phyloP scores from a whole-genome alignment of 1,284 basidiomycete species.

The Filobasidium uniguttulatum region DNA sequence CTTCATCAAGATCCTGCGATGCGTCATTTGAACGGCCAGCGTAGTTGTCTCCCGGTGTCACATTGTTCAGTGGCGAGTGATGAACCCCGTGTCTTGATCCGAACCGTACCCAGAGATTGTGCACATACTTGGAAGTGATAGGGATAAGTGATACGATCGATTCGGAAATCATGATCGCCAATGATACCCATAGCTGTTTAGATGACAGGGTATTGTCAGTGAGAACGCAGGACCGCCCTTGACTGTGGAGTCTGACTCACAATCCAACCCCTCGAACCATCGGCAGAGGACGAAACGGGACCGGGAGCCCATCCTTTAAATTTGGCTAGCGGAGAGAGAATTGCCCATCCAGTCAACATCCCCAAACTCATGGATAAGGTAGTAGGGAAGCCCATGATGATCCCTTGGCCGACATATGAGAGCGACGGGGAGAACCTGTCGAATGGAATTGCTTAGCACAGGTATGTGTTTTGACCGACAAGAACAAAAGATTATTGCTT shows the following conservation, averaged over 20 bases:
- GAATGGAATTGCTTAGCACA: not conserved
- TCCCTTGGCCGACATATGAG: conserved; percentile 81
- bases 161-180: conserved; percentile 88
- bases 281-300: conserved; percentile 65
- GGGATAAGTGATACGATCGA: conserved; percentile 71
- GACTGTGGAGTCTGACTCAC: conserved; percentile 17
- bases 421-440: conserved; percentile 67
- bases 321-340: conserved; percentile 77
- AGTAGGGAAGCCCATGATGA: conserved; percentile 95
- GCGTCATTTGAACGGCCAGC: not conserved
- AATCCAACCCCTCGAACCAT: conserved; percentile 81
- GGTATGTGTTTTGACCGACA: not conserved
- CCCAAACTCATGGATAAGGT: conserved; percentile 87
- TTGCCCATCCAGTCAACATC: conserved; percentile 88
- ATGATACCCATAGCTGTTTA: conserved; percentile 73
- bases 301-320: conserved; percentile 77
- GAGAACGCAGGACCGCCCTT: not conserved
- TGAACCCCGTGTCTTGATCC: not conserved
- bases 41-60: too few species aligned
- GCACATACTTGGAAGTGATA: conserved; percentile 46
- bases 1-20: conserved; percentile 36
- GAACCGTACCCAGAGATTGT: conserved; percentile 29
- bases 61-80: too few species aligned
- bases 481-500: too few species aligned
- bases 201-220: conserved; percentile 19